Conservation (phyloP, 2,329 filamentous ascomycete genomes). For the Penicillium freii region DNA sequence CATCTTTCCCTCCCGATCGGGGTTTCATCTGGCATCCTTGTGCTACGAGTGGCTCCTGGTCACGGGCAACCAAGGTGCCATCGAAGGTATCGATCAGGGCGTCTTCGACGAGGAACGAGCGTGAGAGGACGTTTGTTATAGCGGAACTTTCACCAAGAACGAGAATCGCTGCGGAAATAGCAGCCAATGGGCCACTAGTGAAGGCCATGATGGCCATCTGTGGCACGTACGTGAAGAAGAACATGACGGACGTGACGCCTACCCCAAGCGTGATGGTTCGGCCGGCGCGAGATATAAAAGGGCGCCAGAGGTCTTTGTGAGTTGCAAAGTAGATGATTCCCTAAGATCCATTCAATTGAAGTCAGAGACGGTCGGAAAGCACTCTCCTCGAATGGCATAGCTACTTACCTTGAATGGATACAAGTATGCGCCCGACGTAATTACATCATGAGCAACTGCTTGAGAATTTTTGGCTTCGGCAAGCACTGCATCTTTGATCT, state of each 20-base stretch:
- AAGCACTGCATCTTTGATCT: constrained; percentile 56
- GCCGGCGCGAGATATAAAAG: constrained; percentile 56
- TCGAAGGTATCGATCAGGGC: constrained; percentile 88
- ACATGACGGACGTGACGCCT: constrained; percentile 75
- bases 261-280: constrained; percentile 68
- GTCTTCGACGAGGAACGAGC: constrained; percentile 75
- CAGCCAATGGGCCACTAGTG: constrained; percentile 73
- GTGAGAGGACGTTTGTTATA: constrained; percentile 54
- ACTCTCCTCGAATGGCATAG: background rate
- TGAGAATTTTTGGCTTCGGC: constrained; percentile 71
- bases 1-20: constrained; percentile 44
- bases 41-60: constrained; percentile 63
- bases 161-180: constrained; percentile 60
- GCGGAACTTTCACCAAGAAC: constrained; percentile 57
- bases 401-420: constrained; percentile 71
- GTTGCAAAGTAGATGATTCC: constrained; percentile 61
- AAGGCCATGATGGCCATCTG: constrained; percentile 80
- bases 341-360: constrained; percentile 34
- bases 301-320: constrained; percentile 59
- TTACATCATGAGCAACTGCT: constrained; percentile 64
- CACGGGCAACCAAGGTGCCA: constrained; percentile 59
- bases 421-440: constrained; percentile 73
- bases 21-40: constrained; percentile 70
- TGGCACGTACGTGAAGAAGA: constrained; percentile 80
- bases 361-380: background rate